Evolutionary conservation across 2,329 filamentous ascomycete genomes (phyloP).

Genomic region (Venturia effusa): DNA sequence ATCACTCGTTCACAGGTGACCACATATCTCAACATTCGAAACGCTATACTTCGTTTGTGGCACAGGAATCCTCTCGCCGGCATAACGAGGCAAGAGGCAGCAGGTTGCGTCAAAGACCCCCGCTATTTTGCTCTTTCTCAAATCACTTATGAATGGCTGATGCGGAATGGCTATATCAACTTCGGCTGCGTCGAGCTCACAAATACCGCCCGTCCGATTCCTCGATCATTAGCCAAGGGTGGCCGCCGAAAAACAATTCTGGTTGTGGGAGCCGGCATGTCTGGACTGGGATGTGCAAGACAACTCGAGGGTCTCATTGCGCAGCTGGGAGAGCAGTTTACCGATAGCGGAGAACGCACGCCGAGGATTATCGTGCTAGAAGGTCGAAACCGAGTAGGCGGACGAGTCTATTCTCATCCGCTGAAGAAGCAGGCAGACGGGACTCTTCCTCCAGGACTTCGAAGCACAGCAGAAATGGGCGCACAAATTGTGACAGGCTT

Average conservation of each 20-base stretch:
- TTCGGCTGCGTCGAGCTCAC: conserved; percentile 81
- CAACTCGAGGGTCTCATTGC: conserved; percentile 79
- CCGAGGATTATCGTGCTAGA: conserved; percentile 76
- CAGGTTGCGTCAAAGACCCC: conserved; percentile 77
- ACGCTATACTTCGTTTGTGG: conserved; percentile 88
- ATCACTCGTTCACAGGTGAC: conserved; percentile 85
- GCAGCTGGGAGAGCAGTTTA: conserved; percentile 63
- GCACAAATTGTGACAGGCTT: conserved; percentile 98
- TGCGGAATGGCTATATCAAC: conserved; percentile 89
- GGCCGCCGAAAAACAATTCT: conserved; percentile 61
- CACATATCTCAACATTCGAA: conserved; percentile 90
- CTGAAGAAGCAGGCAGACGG: conserved; percentile 47
- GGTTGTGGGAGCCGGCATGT: conserved; percentile 87
- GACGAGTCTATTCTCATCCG: conserved; percentile 81
- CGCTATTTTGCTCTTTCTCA: conserved; percentile 84
- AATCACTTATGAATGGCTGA: conserved; percentile 85
- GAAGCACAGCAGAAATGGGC: conserved; percentile 86
- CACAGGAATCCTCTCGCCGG: conserved; percentile 71
- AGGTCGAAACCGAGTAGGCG: conserved; percentile 76
- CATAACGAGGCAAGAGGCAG: conserved; percentile 73
- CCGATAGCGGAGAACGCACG: conserved; percentile 52
- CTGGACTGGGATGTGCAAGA: conserved; percentile 81
- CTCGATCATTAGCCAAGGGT: conserved; percentile 30
- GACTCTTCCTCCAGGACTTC: conserved; percentile 42
- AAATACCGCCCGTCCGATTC: conserved; percentile 26